Evolutionary conservation across 306 rosid genomes (phyloP).

Genomic region (Prinsepia uniflora): DNA sequence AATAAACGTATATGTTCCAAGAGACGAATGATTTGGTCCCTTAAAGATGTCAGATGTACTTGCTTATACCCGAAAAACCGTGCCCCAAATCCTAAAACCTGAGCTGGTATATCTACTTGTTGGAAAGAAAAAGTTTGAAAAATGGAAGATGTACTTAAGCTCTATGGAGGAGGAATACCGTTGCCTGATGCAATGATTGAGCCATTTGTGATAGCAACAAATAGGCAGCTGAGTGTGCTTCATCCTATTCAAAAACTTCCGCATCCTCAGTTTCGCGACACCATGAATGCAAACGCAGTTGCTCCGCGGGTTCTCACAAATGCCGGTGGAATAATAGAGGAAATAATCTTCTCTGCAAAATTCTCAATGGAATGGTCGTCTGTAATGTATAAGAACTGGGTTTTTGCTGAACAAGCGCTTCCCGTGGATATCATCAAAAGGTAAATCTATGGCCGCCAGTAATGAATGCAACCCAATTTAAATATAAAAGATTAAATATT

Average conservation of each 20-base stretch:
- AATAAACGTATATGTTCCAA: conserved; percentile 71
- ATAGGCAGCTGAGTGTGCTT: conserved; percentile 70
- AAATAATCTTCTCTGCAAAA: conserved; percentile 52
- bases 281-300: conserved; percentile 74
- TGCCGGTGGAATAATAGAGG: conserved; percentile 64
- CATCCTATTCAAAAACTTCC: conserved; percentile 77
- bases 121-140: conserved; percentile 63
- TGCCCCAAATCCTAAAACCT: conserved; percentile 55
- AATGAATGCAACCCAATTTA: too few species aligned
- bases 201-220: conserved; percentile 73
- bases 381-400: conserved; percentile 60
- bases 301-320: conserved; percentile 63
- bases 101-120: conserved; percentile 51
- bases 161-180: conserved; percentile 71
- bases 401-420: conserved; percentile 67
- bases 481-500: too few species aligned
- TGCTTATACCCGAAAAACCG: conserved; percentile 55
- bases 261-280: conserved; percentile 76
- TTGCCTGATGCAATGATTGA: conserved; percentile 67
- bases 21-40: conserved; percentile 82
- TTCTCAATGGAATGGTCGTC: conserved; percentile 74
- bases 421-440: conserved; percentile 71
- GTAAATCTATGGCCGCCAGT: conserved; percentile 24
- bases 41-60: conserved; percentile 79
- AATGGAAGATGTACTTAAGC: conserved; percentile 48